phyloP scores from a whole-genome alignment of 208 protist genomes.

The Wallacemonas rigidus region DNA sequence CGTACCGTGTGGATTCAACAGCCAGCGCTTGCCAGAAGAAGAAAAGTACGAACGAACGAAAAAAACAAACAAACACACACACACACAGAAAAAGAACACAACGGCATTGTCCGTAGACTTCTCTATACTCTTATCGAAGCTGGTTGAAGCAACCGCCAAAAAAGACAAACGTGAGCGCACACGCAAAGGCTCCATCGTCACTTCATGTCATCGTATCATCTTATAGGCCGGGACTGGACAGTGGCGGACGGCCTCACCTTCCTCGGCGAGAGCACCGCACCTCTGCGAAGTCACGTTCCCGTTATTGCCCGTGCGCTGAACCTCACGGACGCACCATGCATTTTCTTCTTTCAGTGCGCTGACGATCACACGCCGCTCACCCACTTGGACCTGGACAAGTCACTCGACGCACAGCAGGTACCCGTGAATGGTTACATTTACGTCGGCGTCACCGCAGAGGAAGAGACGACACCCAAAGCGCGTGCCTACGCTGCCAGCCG shows the following conservation, averaged over 20 bases:
- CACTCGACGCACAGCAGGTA: slow-evolving; percentile 27
- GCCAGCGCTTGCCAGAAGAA: no score
- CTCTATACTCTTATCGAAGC: no score
- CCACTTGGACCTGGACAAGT: slow-evolving; percentile 26
- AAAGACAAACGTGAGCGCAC: not conserved
- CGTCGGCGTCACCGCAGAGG: slow-evolving; percentile 20
- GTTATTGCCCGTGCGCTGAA: slow-evolving; percentile 8
- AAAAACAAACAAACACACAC: not conserved
- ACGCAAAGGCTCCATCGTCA: not conserved
- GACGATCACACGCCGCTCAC: slow-evolving; percentile 18
- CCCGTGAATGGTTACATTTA: slow-evolving; percentile 22
- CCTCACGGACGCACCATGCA: slow-evolving; percentile 18
- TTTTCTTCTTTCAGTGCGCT: slow-evolving; percentile 25
- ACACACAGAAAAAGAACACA: not conserved
- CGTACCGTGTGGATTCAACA: no score
- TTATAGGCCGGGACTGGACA: slow-evolving; percentile 3
- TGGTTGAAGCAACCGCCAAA: not conserved
- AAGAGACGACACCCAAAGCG: slow-evolving; percentile 20
- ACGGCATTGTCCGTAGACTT: not conserved
- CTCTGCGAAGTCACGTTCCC: slow-evolving; percentile 13
- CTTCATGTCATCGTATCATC: slow-evolving; percentile 9
- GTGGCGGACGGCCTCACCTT: slow-evolving; percentile 1
- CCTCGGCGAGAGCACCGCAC: slow-evolving; percentile 22
- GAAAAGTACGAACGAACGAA: no score
- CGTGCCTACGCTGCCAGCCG: slow-evolving; percentile 9